Evolutionary conservation across 345 rosid genomes (phyloP).

Genomic region (Anastatica hierochuntica): DNA sequence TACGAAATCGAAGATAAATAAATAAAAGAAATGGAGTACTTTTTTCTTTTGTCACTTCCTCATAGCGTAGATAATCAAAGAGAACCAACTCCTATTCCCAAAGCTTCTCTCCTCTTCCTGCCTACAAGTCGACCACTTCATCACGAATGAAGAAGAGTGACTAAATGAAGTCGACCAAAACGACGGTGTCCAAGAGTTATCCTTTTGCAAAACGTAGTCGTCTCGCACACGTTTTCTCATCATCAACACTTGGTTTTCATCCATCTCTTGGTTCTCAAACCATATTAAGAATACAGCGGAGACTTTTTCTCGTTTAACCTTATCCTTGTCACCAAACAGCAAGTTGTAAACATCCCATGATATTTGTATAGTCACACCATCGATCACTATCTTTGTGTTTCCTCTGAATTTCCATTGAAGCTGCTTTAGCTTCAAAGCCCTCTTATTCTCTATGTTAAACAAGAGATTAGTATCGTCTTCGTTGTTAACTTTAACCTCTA

Average conservation of each 20-base stretch:
- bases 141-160: conserved; percentile 54
- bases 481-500: conserved; percentile 44
- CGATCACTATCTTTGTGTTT: conserved; percentile 54
- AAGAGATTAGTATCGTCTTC: conserved; percentile 29
- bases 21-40: too few species aligned
- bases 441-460: conserved; percentile 42
- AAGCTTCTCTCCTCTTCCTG: conserved; percentile 19
- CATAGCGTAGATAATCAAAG: conserved; percentile 73
- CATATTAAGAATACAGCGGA: conserved; percentile 70
- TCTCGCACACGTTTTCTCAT: conserved; percentile 17
- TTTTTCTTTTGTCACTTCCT: conserved; percentile 31
- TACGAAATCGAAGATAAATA: too few species aligned
- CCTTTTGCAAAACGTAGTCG: conserved; percentile 25
- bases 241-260: conserved; percentile 20
- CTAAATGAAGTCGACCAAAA: conserved; percentile 52
- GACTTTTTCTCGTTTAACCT: conserved; percentile 13
- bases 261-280: conserved; percentile 40
- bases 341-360: conserved; percentile 92
- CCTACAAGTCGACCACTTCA: conserved; percentile 64
- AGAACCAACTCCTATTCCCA: conserved; percentile 47
- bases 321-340: conserved; percentile 37
- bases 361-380: conserved; percentile 55
- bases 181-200: conserved; percentile 46
- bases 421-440: conserved; percentile 53
- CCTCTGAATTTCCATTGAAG: conserved; percentile 90